A percentile compares a stretch with the other conserved stretches of the same genome.
These are phyloP conservation scores for Eucalyptus erythrocorys DNA, from an alignment of 345 rosid genomes.

Conservation along the genomic window DNA sequence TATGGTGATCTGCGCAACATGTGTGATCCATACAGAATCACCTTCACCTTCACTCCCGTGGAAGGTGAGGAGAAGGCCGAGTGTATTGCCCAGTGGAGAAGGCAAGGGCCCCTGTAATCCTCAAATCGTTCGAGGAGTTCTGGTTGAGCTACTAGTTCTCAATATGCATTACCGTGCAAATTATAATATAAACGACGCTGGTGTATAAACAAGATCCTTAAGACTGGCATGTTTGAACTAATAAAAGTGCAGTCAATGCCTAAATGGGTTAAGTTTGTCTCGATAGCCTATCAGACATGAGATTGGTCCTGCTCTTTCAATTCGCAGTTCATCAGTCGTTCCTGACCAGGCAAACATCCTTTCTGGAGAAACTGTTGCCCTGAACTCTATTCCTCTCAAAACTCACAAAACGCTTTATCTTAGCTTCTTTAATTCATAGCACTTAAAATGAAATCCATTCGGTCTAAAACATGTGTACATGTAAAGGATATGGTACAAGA, in stretches of 20 bases:
- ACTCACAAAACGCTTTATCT: background rate
- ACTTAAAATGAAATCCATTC: background rate
- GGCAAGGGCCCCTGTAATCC: slow-evolving; percentile 27
- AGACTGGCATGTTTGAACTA: background rate
- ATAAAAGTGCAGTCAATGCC: background rate
- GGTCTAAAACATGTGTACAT: background rate
- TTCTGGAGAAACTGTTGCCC: background rate
- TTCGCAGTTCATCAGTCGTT: background rate
- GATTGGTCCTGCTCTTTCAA: background rate
- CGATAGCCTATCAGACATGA: background rate
- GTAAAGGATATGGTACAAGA: background rate
- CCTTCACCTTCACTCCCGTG: slow-evolving; percentile 14
- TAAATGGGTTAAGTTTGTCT: background rate
- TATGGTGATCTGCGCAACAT: slow-evolving; percentile 15
- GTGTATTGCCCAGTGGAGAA: slow-evolving; percentile 25
- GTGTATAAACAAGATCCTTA: background rate
- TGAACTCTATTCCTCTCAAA: background rate
- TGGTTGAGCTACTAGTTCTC: background rate
- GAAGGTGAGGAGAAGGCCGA: slow-evolving; percentile 7
- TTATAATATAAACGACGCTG: background rate
- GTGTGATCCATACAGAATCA: slow-evolving; percentile 30
- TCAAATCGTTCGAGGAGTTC: slow-evolving; percentile 17
- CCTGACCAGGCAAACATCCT: background rate
- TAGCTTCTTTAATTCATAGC: background rate
- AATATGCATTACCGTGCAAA: background rate